phyloP scores from a whole-genome alignment of 768 basidiomycete species.

The Coprinopsis sp. region DNA sequence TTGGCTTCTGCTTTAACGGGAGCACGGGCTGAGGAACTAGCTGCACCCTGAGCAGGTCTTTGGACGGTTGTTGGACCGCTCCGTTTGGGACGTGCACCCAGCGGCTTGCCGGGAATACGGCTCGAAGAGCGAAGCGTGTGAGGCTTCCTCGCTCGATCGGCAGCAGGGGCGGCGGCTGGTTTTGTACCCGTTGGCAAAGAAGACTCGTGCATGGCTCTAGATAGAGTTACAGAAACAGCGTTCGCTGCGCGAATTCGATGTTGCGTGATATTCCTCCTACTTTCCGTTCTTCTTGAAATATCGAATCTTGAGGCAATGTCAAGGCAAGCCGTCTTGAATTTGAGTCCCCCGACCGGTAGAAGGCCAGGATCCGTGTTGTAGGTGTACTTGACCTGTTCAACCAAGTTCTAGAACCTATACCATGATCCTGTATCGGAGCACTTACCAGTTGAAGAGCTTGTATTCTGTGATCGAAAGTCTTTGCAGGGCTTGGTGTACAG shows the following conservation, averaged over 20 bases:
- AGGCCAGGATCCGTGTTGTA: slow-evolving; percentile 46
- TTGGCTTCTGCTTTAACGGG: too few relatives aligned
- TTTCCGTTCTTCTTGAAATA: slow-evolving; percentile 73
- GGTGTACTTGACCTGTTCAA: slow-evolving; percentile 60
- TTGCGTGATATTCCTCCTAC: slow-evolving; percentile 74
- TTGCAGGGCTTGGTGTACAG: slow-evolving; percentile 36
- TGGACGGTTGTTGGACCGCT: too few relatives aligned
- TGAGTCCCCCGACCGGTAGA: slow-evolving; percentile 81
- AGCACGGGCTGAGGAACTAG: too few relatives aligned
- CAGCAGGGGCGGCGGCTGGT: too few relatives aligned
- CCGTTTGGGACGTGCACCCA: slow-evolving; percentile 1
- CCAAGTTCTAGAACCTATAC: slow-evolving; percentile 5
- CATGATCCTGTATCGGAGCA: slow-evolving; percentile 20
- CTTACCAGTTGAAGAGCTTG: slow-evolving; percentile 82
- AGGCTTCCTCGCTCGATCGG: too few relatives aligned
- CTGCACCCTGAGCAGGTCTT: slow-evolving; percentile 1
- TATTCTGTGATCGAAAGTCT: slow-evolving; percentile 82
- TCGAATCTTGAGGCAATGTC: slow-evolving; percentile 88
- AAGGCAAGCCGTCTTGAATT: slow-evolving; percentile 87
- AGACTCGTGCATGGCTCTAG: not conserved
- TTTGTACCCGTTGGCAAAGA: too few relatives aligned
- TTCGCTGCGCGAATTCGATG: slow-evolving; percentile 57
- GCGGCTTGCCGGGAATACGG: not conserved
- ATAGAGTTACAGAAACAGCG: slow-evolving; percentile 11
- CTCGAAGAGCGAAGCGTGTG: slow-evolving; percentile 62